phyloP scores from a whole-genome alignment of 2,329 filamentous ascomycete genomes.

The Aspergillus arachidicola region DNA sequence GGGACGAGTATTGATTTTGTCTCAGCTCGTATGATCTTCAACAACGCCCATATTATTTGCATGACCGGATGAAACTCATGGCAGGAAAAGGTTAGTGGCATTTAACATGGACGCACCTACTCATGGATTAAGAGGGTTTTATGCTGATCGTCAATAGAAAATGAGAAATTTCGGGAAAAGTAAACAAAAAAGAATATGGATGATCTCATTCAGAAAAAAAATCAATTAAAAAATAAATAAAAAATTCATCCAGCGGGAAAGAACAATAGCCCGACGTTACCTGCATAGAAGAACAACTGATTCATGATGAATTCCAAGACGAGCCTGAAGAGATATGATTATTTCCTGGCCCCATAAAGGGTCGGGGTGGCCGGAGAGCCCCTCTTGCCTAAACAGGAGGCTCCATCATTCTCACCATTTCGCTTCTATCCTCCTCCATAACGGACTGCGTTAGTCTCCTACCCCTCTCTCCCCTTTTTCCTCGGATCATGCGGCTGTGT shows the following conservation, averaged over 20 bases:
- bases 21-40: constrained; percentile 6
- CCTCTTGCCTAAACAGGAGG: constrained; percentile 3
- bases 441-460: not conserved
- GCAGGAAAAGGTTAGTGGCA: not conserved
- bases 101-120: not conserved
- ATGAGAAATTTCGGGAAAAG: not conserved
- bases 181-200: not conserved
- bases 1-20: not conserved
- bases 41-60: not conserved
- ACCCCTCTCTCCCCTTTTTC: constrained; percentile 7
- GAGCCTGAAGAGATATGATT: not conserved
- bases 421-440: constrained; percentile 6
- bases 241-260: not conserved
- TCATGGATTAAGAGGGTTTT: not conserved
- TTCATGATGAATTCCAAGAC: not conserved
- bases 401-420: not conserved
- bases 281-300: not conserved
- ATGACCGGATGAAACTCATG: not conserved
- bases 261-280: too few relatives aligned
- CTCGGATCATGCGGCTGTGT: constrained; percentile 30
- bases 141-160: not conserved
- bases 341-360: not conserved
- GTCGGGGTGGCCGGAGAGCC: not conserved
- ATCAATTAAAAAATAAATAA: not conserved
- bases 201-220: not conserved